These are phyloP conservation scores for Trifolium subterraneum DNA, from an alignment of 306 rosid genomes.

Conservation along the genomic window DNA sequence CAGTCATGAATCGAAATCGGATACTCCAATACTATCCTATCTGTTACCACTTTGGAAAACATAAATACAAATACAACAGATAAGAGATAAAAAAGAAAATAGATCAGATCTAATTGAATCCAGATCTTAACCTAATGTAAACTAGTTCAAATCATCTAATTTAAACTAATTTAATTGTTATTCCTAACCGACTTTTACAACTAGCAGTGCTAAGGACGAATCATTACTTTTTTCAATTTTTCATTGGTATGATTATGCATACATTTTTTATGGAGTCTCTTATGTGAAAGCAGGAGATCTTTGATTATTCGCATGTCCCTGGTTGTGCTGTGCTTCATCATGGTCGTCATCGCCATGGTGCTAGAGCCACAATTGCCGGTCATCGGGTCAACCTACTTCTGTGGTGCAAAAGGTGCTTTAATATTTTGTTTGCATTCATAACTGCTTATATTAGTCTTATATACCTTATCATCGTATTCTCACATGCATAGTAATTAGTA, in stretches of 20 bases:
- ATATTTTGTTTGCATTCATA: constrained; percentile 3
- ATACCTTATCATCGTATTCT: background rate
- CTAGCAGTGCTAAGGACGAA: constrained; percentile 17
- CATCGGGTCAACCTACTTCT: constrained; percentile 54
- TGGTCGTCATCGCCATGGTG: constrained; percentile 65
- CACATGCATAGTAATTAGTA: background rate
- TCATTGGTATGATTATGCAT: background rate
- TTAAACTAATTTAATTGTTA: background rate
- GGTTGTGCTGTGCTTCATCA: constrained; percentile 63
- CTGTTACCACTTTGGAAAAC: background rate
- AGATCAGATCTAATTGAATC: background rate
- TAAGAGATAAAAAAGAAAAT: constrained; percentile 1
- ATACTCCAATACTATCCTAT: background rate
- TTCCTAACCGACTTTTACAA: background rate
- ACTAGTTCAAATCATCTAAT: background rate
- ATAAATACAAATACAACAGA: background rate
- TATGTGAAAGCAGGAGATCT: constrained; percentile 55
- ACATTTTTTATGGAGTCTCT: constrained; percentile 38
- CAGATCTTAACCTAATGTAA: constrained; percentile 4
- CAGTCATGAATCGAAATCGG: background rate
- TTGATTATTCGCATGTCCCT: constrained; percentile 54
- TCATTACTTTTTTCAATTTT: constrained; percentile 26
- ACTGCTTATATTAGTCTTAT: constrained; percentile 15
- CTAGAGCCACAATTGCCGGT: constrained; percentile 59
- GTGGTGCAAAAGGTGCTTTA: constrained; percentile 58